phyloP scores from a whole-genome alignment of 2,329 filamentous ascomycete genomes.

The Metarhizium sp. region DNA sequence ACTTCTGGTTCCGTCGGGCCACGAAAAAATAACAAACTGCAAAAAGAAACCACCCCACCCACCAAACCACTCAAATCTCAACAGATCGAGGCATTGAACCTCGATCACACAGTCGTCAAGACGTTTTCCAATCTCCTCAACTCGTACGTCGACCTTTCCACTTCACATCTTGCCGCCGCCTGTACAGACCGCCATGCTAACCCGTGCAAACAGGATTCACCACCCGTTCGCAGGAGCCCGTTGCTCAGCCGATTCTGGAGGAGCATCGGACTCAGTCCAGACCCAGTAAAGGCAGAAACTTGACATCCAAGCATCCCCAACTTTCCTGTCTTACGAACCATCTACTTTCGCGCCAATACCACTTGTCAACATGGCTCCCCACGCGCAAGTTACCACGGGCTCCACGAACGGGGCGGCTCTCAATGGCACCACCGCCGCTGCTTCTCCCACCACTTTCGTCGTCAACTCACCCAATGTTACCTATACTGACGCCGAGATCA shows the following conservation, averaged over 20 bases:
- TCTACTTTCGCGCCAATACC: slow-evolving; percentile 16
- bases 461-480: slow-evolving; percentile 88
- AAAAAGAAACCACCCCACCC: background rate
- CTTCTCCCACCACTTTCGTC: slow-evolving; percentile 60
- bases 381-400: slow-evolving; percentile 57
- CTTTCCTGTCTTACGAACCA: slow-evolving; percentile 6
- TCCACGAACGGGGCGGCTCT: slow-evolving; percentile 53
- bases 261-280: slow-evolving; percentile 61
- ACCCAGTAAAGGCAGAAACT: slow-evolving; percentile 41
- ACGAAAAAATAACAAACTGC: background rate
- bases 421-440: slow-evolving; percentile 36
- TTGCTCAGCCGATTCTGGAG: slow-evolving; percentile 81
- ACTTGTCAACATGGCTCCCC: slow-evolving; percentile 72
- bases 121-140: slow-evolving; percentile 98
- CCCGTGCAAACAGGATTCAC: slow-evolving; percentile 55
- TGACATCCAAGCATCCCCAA: slow-evolving; percentile 4
- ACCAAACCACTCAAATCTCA: slow-evolving; percentile 10
- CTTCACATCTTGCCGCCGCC: background rate
- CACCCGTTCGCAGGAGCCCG: slow-evolving; percentile 95
- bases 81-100: slow-evolving; percentile 40
- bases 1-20: background rate
- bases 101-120: slow-evolving; percentile 65
- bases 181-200: slow-evolving; percentile 13
- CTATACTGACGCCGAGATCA: slow-evolving; percentile 83
- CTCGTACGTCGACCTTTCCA: slow-evolving; percentile 57